phyloP scores from a whole-genome alignment of 2,329 filamentous ascomycete genomes.

The Trichoderma atrobrunneum region DNA sequence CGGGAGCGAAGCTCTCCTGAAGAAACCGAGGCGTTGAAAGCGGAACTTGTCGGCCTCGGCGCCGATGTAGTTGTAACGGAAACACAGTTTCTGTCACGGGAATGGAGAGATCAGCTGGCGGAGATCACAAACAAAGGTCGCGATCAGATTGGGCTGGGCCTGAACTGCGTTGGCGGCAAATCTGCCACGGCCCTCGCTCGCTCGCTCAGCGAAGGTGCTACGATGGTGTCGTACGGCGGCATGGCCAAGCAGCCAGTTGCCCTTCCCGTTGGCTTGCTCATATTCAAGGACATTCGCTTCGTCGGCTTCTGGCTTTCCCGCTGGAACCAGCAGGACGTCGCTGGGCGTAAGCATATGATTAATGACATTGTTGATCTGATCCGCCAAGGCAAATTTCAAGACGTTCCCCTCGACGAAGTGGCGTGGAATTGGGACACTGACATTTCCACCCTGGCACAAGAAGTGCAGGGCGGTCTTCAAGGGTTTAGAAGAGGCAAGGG shows the following conservation, averaged over 20 bases:
- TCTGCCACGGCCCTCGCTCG: constrained; percentile 76
- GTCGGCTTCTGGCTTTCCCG: constrained; percentile 92
- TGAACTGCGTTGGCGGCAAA: constrained; percentile 95
- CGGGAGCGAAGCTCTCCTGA: constrained; percentile 64
- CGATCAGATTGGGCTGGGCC: constrained; percentile 69
- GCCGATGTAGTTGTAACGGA: constrained; percentile 58
- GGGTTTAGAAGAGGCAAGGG: constrained; percentile 88
- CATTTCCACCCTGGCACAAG: constrained; percentile 63
- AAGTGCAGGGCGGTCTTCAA: constrained; percentile 77
- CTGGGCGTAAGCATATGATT: constrained; percentile 76
- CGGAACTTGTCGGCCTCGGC: constrained; percentile 53
- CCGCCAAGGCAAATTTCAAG: constrained; percentile 72
- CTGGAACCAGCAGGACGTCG: constrained; percentile 76
- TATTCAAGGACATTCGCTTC: constrained; percentile 89
- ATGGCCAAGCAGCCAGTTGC: constrained; percentile 87
- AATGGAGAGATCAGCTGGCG: constrained; percentile 60
- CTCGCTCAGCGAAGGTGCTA: constrained; percentile 63
- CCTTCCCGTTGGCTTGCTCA: constrained; percentile 78
- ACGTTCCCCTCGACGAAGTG: constrained; percentile 78
- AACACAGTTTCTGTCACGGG: constrained; percentile 51
- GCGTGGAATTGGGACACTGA: constrained; percentile 81
- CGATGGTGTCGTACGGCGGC: constrained; percentile 89
- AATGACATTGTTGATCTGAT: constrained; percentile 77
- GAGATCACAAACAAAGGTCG: constrained; percentile 69
- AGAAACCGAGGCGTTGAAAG: constrained; percentile 59